Conservation (phyloP, 202 grass and related monocot genomes). For the Panicum virgatum region DNA sequence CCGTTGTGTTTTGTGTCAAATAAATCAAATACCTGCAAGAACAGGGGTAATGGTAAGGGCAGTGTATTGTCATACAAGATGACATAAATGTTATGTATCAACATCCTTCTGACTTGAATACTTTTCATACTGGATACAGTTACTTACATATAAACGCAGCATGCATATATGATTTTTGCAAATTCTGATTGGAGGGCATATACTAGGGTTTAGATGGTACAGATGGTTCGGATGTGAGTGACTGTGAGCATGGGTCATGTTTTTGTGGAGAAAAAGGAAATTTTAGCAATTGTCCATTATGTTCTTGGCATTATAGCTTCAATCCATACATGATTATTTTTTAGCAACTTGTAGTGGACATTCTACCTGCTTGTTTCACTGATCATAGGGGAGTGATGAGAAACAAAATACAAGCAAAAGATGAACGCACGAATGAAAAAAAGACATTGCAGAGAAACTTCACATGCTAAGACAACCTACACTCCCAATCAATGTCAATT, state of each 20-base stretch:
- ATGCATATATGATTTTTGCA: neutral
- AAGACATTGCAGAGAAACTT: neutral
- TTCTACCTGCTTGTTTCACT: neutral
- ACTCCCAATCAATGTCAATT: neutral
- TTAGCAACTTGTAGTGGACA: neutral
- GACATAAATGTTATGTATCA: neutral
- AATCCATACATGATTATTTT: neutral
- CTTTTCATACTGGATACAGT: neutral
- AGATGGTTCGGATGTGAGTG: neutral
- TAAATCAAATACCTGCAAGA: slow-evolving; percentile 94
- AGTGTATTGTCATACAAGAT: neutral
- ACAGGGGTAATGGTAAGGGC: slow-evolving; percentile 4
- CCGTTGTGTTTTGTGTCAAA: slow-evolving; percentile 97
- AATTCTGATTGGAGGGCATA: neutral
- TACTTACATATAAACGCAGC: neutral
- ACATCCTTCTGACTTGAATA: neutral
- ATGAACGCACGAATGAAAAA: neutral
- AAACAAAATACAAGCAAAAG: neutral
- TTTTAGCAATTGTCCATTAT: neutral
- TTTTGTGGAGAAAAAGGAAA: neutral
- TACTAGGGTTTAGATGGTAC: neutral
- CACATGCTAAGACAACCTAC: neutral
- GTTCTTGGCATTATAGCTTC: slow-evolving; percentile 2
- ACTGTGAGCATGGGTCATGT: neutral
- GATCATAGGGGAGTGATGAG: neutral